Conservation (phyloP, 176 grass and related monocot genomes). For the Secale cereale region DNA sequence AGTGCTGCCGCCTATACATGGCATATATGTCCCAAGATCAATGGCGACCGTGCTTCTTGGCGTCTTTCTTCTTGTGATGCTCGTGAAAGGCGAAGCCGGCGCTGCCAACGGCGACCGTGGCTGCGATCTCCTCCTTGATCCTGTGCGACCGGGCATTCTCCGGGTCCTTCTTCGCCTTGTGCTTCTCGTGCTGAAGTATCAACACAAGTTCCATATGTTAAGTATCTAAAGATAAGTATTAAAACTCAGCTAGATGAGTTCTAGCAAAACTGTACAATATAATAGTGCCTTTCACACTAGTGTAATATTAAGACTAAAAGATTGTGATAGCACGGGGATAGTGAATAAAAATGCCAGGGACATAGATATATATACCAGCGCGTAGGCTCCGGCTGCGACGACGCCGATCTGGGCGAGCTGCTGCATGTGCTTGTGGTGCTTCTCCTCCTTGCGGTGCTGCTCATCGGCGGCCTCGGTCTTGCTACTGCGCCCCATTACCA, state of each 20-base stretch:
- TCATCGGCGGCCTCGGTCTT: not conserved
- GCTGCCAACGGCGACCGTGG: slow-evolving; percentile 44
- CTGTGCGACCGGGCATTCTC: slow-evolving; percentile 53
- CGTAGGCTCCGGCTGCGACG: slow-evolving; percentile 60
- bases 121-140: slow-evolving; percentile 61
- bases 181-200: slow-evolving; percentile 68
- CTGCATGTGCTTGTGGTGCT: slow-evolving; percentile 74
- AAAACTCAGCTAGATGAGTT: too few relatives aligned
- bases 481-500: not conserved
- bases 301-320: too few relatives aligned
- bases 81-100: slow-evolving; percentile 65
- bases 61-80: slow-evolving; percentile 72
- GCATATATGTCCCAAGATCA: too few relatives aligned
- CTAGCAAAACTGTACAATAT: too few relatives aligned
- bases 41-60: slow-evolving; percentile 50
- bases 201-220: not conserved
- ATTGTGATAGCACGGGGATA: too few relatives aligned
- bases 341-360: too few relatives aligned
- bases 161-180: slow-evolving; percentile 68
- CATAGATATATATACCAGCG: slow-evolving; percentile 22
- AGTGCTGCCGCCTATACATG: too few relatives aligned
- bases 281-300: too few relatives aligned
- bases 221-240: too few relatives aligned
- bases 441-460: slow-evolving; percentile 44
- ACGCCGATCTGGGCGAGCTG: slow-evolving; percentile 44